Conservation (phyloP, 2,329 filamentous ascomycete genomes). For the Colletotrichum spaethianum region DNA sequence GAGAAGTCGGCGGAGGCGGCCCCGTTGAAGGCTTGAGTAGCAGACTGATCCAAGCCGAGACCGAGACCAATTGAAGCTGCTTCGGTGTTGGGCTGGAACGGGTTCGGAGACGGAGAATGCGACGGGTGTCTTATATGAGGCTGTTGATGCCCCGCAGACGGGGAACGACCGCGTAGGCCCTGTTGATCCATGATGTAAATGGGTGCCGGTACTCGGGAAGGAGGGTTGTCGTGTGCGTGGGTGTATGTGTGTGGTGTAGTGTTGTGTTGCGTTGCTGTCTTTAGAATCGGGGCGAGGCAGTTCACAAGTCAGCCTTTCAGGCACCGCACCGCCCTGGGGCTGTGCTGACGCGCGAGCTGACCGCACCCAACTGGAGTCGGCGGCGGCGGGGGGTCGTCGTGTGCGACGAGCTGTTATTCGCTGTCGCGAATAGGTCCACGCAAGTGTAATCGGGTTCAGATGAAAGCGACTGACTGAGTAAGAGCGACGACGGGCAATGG, state of each 20-base stretch:
- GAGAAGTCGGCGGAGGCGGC: slow-evolving; percentile 61
- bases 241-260: slow-evolving; percentile 17
- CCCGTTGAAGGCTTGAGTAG: slow-evolving; percentile 56
- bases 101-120: slow-evolving; percentile 74
- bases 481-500: slow-evolving; percentile 8
- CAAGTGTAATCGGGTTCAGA: slow-evolving; percentile 19
- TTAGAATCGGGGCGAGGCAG: slow-evolving; percentile 59
- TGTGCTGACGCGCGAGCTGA: slow-evolving; percentile 55
- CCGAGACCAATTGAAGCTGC: slow-evolving; percentile 68
- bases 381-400: slow-evolving; percentile 27
- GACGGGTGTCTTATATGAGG: slow-evolving; percentile 76
- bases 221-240: slow-evolving; percentile 39
- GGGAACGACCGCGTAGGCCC: slow-evolving; percentile 69
- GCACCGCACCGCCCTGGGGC: slow-evolving; percentile 57
- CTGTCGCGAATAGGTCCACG: slow-evolving; percentile 32
- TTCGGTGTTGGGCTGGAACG: slow-evolving; percentile 62
- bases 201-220: slow-evolving; percentile 37
- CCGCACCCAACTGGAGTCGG: slow-evolving; percentile 42
- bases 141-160: slow-evolving; percentile 70
- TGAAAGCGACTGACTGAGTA: slow-evolving; percentile 13
- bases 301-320: slow-evolving; percentile 61
- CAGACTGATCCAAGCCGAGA: slow-evolving; percentile 69
- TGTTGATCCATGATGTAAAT: slow-evolving; percentile 58
- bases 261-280: slow-evolving; percentile 50
- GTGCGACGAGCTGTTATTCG: slow-evolving; percentile 35